A percentile compares a stretch with the other conserved stretches of the same genome.
These are phyloP conservation scores for Hericium alpestre DNA, from an alignment of 768 basidiomycete genomes.

Conservation along the genomic window DNA sequence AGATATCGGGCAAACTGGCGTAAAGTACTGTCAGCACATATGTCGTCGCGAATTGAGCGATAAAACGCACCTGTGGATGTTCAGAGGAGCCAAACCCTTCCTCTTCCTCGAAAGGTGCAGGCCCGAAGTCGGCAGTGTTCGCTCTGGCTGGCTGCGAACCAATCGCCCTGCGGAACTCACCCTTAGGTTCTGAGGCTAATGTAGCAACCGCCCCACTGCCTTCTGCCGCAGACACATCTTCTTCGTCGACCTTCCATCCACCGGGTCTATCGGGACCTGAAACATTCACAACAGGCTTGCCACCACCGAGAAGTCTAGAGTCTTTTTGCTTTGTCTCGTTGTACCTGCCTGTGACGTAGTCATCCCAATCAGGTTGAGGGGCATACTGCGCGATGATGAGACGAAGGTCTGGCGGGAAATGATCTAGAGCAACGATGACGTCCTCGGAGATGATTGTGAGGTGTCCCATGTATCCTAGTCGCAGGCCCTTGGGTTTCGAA, in stretches of 20 bases:
- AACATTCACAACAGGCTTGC: constrained; percentile 50
- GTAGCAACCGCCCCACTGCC: constrained; percentile 9
- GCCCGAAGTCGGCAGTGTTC: constrained; percentile 57
- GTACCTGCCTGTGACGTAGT: constrained; percentile 79
- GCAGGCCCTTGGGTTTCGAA: constrained; percentile 62
- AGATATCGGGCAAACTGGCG: constrained; percentile 71
- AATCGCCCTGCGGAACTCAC: constrained; percentile 48
- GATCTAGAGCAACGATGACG: constrained; percentile 78
- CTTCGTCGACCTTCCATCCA: constrained; percentile 64
- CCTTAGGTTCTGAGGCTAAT: constrained; percentile 24
- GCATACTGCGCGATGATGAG: constrained; percentile 53
- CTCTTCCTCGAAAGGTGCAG: constrained; percentile 32
- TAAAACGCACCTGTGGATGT: constrained; percentile 31
- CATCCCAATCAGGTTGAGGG: constrained; percentile 78
- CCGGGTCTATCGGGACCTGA: constrained; percentile 14
- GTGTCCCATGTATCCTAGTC: constrained; percentile 95
- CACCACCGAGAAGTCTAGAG: constrained; percentile 71
- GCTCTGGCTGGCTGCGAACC: constrained; percentile 33
- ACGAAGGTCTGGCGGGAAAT: constrained; percentile 74
- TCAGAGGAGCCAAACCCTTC: constrained; percentile 34
- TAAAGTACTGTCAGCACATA: neutral
- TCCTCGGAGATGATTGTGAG: constrained; percentile 92
- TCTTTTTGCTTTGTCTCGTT: constrained; percentile 81
- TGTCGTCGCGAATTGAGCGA: neutral
- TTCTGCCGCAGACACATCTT: constrained; percentile 12